These are phyloP conservation scores for Russula foetens DNA, from an alignment of 768 basidiomycete species.

Conservation along the genomic window DNA sequence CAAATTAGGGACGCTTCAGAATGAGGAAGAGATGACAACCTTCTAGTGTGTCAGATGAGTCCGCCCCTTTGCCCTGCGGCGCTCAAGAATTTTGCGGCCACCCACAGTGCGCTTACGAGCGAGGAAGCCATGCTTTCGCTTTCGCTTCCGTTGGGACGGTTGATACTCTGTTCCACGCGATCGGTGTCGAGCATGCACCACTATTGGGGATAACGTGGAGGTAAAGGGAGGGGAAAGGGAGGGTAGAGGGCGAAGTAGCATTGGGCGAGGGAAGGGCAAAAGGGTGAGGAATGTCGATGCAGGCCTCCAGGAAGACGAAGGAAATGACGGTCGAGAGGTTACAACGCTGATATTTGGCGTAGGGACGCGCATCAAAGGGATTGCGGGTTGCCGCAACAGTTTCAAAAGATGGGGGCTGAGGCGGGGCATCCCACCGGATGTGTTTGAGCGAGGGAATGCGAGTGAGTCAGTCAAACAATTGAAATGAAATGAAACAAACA, in stretches of 20 bases:
- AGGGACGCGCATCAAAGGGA: background rate
- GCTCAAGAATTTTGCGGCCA: constrained; percentile 64
- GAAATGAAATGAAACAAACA: background rate
- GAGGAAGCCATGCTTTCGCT: constrained; percentile 89
- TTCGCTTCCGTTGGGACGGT: constrained; percentile 89
- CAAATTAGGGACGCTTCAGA: background rate
- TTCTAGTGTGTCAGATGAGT: constrained; percentile 69
- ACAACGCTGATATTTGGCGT: background rate
- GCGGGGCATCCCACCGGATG: constrained; percentile 9
- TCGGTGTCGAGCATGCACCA: constrained; percentile 52
- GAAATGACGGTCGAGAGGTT: background rate
- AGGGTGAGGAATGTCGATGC: background rate
- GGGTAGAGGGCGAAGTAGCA: constrained; percentile 1
- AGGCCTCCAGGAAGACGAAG: background rate
- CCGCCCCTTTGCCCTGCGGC: constrained; percentile 69
- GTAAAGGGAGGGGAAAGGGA: background rate
- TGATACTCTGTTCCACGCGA: constrained; percentile 89
- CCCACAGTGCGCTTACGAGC: constrained; percentile 57
- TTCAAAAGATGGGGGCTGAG: background rate
- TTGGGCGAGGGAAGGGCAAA: constrained; percentile 5
- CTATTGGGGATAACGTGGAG: background rate
- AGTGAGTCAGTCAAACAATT: background rate
- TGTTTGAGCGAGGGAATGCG: background rate
- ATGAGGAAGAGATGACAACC: background rate
- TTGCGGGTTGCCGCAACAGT: background rate